phyloP scores from a whole-genome alignment of 1,284 basidiomycete genomes.

The Ustilago shanxiensis region DNA sequence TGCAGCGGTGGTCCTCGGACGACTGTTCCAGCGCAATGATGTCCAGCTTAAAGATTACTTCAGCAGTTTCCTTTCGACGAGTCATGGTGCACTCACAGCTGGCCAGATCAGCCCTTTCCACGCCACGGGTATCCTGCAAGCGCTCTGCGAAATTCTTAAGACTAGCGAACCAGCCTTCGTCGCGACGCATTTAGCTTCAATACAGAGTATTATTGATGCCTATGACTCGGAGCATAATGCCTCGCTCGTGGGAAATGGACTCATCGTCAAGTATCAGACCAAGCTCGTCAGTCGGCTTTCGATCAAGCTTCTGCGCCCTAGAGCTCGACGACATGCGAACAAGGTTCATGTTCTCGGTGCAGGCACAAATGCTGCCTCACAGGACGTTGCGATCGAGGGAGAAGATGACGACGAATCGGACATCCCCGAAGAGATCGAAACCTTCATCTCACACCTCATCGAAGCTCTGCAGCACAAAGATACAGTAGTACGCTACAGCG shows the following conservation, averaged over 20 bases:
- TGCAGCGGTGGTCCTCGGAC: conserved; percentile 79
- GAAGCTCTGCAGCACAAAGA: conserved; percentile 89
- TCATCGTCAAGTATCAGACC: conserved; percentile 60
- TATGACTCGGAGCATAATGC: conserved; percentile 69
- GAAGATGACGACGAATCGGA: conserved; percentile 75
- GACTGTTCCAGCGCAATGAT: conserved; percentile 78
- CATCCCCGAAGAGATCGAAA: conserved; percentile 84
- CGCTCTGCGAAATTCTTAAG: conserved; percentile 80
- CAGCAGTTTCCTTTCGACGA: conserved; percentile 15
- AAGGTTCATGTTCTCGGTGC: conserved; percentile 30
- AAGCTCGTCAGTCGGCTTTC: conserved; percentile 65
- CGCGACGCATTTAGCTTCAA: conserved; percentile 22
- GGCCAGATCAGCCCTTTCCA: conserved; percentile 34
- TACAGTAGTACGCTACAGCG: conserved; percentile 93
- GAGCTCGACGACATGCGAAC: conserved; percentile 24
- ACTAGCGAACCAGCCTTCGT: conserved; percentile 71
- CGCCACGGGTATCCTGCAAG: conserved; percentile 79
- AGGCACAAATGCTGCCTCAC: no score
- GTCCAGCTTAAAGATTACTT: conserved; percentile 31
- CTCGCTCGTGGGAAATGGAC: conserved; percentile 32
- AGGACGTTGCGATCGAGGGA: conserved; percentile 12
- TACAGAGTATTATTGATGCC: conserved; percentile 53
- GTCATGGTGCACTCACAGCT: conserved; percentile 13
- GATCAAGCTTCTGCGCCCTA: conserved; percentile 57
- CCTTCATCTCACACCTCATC: conserved; percentile 81